Base-by-base conservation (phyloP, 495 filamentous ascomycete species). In the Xanthoparmelia taractica region DNA sequence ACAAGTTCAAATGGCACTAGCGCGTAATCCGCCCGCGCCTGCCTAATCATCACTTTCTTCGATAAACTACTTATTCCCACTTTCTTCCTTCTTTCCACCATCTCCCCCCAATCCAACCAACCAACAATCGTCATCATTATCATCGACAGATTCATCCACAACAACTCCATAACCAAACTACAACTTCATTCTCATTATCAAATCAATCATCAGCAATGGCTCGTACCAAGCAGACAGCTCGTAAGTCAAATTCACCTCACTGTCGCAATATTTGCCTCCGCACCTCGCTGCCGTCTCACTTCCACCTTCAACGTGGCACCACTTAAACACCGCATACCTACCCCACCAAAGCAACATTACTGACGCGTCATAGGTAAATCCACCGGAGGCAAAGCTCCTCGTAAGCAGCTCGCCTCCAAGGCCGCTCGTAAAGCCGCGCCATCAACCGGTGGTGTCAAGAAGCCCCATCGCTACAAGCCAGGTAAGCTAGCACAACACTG, bases 391-490 rank as follows among this genome's bases (percentile, higher is more conserved):
- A 97, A 97, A 87, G 92, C 92, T 73, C 92, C 92, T 72, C 92
- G 92, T 83, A 97, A 97, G 90, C 90, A 95, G 85, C 91, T 96
- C 74, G 87, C 87, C 70, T 87, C 86, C 79, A 91, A 91, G 85
- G 87, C 87, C 66, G 87, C 87, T 73, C 85, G 88, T 75, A 88
- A 89, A 79, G 84, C 84, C 65, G 85, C 86, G 40, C 86, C 86
- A 70, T 87, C 86, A 65, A 87, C 86, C 71, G 87, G 85, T 72
- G 86, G 86, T 87, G 94, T 99, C 88, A 99, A 99, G 95, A 99
- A 99, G 94, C 94, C 94, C 78, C 95, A 97, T 82, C 88, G 94
- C 73, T 99, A 99, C 78, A 99, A 97, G 93, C 94, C 94, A 76
- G 93, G 92, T 92, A 83, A 71, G 80, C 76, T 65, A 45, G 31